Evolutionary conservation across 768 basidiomycete genomes (phyloP).

Genomic region (Lactifluus volemus): DNA sequence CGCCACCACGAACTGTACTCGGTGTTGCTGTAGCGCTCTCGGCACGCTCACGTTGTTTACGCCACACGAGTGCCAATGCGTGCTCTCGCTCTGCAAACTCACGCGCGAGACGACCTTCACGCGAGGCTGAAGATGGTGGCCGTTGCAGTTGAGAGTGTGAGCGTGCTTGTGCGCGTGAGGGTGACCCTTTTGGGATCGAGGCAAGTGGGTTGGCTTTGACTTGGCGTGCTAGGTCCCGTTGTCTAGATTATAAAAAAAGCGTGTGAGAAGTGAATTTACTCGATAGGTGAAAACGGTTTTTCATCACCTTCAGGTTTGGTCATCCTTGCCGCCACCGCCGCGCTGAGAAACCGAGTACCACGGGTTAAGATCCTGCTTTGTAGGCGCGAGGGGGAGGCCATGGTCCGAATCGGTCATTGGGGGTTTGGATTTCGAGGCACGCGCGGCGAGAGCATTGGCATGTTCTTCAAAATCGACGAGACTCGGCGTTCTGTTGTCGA

Average conservation of each 20-base stretch:
- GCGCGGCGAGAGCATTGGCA: constrained; percentile 37
- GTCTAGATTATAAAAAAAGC: too few species aligned
- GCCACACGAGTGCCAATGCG: constrained; percentile 59
- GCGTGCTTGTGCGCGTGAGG: constrained; percentile 5
- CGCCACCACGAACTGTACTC: constrained; percentile 46
- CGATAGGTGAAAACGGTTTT: constrained; percentile 29
- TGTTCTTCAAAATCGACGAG: constrained; percentile 67
- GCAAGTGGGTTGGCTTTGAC: constrained; percentile 62
- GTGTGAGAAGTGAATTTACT: constrained; percentile 26
- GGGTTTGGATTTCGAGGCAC: constrained; percentile 33
- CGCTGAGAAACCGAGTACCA: too few species aligned
- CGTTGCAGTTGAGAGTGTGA: neutral
- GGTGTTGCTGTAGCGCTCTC: constrained; percentile 59
- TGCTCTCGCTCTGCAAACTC: constrained; percentile 71
- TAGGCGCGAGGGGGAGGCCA: too few species aligned
- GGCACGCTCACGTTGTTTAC: constrained; percentile 58
- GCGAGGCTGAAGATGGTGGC: constrained; percentile 19
- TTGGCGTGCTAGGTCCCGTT: constrained; percentile 44
- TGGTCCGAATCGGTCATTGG: neutral
- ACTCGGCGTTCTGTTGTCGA: constrained; percentile 61
- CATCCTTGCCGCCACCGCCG: too few species aligned
- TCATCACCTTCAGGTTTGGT: neutral
- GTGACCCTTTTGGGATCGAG: constrained; percentile 50
- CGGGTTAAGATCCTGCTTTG: too few species aligned
- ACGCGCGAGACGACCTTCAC: constrained; percentile 53